These are phyloP conservation scores for Pachysolen tannophilus DNA, from an alignment of 805 yeast genomes.

Conservation along the genomic window DNA sequence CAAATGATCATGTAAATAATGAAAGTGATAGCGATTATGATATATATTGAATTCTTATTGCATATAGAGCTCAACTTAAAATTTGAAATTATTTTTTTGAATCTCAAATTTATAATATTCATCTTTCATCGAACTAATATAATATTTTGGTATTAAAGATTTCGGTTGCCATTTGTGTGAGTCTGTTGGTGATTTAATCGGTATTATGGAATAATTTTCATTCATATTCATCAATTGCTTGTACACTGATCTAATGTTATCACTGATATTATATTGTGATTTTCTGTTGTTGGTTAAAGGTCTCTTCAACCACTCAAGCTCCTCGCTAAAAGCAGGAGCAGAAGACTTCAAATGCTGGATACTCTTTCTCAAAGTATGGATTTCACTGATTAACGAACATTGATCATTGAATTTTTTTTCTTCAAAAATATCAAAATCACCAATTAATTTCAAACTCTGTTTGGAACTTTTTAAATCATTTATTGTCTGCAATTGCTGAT, in stretches of 20 bases:
- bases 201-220: neutral
- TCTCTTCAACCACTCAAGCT: no score
- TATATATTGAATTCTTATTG: no score
- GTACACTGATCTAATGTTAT: no score
- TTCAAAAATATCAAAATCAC: slow-evolving; percentile 24
- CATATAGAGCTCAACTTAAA: no score
- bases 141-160: neutral
- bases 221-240: slow-evolving; percentile 2
- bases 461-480: slow-evolving; percentile 21
- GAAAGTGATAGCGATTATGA: no score
- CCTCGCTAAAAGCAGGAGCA: no score
- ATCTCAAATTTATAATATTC: neutral
- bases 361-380: slow-evolving; percentile 31
- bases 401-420: slow-evolving; percentile 26
- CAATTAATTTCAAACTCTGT: slow-evolving; percentile 17
- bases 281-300: no score
- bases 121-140: neutral
- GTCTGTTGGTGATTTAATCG: neutral
- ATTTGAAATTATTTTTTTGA: no score
- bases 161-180: no score
- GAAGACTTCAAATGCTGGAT: no score
- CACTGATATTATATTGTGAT: no score
- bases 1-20: no score
- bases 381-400: slow-evolving; percentile 34
- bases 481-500: slow-evolving; percentile 11